Conservation (phyloP, 225 moss, liverwort and hornwort species). For the Sphagnum tenellum region DNA sequence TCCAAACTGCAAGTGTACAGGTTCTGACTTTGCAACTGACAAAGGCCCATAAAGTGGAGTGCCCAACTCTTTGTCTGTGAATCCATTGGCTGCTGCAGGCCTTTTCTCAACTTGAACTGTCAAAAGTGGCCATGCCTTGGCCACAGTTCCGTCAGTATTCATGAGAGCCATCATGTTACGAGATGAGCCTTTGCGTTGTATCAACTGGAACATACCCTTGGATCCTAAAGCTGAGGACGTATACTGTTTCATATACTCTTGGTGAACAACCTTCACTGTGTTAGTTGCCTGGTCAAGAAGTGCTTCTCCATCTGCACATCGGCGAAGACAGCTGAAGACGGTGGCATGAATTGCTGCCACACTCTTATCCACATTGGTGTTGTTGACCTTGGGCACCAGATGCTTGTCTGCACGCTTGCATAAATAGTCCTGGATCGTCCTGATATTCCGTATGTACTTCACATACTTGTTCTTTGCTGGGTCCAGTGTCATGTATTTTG, state of each 20-base stretch:
- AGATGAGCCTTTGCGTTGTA: slow-evolving; percentile 87
- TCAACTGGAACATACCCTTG: slow-evolving; percentile 93
- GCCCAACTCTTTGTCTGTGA: slow-evolving; percentile 54
- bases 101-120: slow-evolving; percentile 36
- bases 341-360: slow-evolving; percentile 96
- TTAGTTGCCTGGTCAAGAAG: slow-evolving; percentile 74
- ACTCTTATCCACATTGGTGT: slow-evolving; percentile 96
- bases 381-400: slow-evolving; percentile 92
- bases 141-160: slow-evolving; percentile 86
- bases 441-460: slow-evolving; percentile 95
- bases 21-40: slow-evolving; percentile 67
- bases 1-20: slow-evolving; percentile 81
- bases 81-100: slow-evolving; percentile 25
- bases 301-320: slow-evolving; percentile 69
- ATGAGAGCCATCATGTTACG: slow-evolving; percentile 86
- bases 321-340: slow-evolving; percentile 75
- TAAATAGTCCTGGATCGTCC: slow-evolving; percentile 93
- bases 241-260: slow-evolving; percentile 81
- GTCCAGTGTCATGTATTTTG: slow-evolving; percentile 97
- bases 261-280: slow-evolving; percentile 87
- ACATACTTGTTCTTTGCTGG: slow-evolving; percentile 96
- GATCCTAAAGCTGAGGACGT: slow-evolving; percentile 89
- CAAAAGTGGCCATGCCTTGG: slow-evolving; percentile 82
- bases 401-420: slow-evolving; percentile 94
- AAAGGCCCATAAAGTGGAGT: slow-evolving; percentile 82